Evolutionary conservation across 768 basidiomycete species (phyloP).

Genomic region (Kwoniella mangroviensis): DNA sequence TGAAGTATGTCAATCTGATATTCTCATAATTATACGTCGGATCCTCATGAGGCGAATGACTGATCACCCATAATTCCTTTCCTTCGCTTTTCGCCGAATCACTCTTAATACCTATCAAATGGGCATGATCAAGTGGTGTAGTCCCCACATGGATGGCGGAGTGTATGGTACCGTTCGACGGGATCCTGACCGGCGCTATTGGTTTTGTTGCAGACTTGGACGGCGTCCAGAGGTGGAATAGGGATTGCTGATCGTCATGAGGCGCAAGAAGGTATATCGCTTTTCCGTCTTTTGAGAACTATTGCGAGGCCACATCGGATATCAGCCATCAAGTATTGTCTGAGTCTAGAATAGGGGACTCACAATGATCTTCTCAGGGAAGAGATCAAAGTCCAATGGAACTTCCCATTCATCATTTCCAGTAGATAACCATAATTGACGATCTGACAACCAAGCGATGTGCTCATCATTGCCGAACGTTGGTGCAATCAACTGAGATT

Average conservation of each 20-base stretch:
- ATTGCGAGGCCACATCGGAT: neutral
- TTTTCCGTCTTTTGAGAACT: conserved; percentile 33
- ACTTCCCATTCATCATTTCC: conserved; percentile 13
- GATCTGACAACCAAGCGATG: conserved; percentile 28
- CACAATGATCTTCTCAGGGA: conserved; percentile 19
- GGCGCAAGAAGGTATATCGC: conserved; percentile 27
- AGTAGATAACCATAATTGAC: conserved; percentile 21
- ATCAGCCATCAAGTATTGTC: neutral
- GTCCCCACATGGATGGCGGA: conserved; percentile 27
- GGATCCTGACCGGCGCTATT: conserved; percentile 20
- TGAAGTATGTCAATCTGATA: conserved; percentile 31
- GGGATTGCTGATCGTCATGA: conserved; percentile 19
- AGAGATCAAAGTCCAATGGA: conserved; percentile 21
- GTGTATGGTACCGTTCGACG: conserved; percentile 26
- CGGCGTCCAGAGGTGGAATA: conserved; percentile 32
- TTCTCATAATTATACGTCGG: conserved; percentile 36
- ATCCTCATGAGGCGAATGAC: conserved; percentile 33
- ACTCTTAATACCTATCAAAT: conserved; percentile 30
- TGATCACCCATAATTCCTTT: conserved; percentile 29
- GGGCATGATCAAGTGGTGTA: conserved; percentile 32
- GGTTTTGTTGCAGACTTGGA: neutral
- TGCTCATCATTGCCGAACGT: conserved; percentile 8
- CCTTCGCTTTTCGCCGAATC: conserved; percentile 7
- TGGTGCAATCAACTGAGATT: conserved; percentile 7
- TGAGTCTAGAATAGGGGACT: neutral